Evolutionary conservation across 495 filamentous ascomycete species (phyloP).

Genomic region (Penicillium argentinense): DNA sequence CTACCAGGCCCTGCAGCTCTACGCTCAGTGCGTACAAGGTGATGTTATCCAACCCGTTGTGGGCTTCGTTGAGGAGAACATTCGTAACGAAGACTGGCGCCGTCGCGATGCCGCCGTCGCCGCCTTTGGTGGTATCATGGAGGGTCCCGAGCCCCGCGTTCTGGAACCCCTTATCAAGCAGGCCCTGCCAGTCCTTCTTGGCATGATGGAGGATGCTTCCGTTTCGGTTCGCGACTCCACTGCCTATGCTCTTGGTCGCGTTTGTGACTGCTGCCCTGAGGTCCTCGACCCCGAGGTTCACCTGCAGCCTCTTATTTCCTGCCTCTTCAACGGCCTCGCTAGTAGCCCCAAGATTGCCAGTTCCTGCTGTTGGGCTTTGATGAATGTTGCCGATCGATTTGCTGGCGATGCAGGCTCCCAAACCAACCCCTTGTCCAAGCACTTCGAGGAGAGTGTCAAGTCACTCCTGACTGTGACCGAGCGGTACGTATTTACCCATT

Average conservation of each 20-base stretch:
- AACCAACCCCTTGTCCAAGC: slow-evolving; percentile 81
- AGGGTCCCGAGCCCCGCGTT: slow-evolving; percentile 86
- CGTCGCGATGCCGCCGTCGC: slow-evolving; percentile 91
- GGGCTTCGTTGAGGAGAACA: slow-evolving; percentile 84
- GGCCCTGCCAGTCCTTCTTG: slow-evolving; percentile 82
- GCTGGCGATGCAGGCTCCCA: slow-evolving; percentile 74
- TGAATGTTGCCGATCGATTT: slow-evolving; percentile 97
- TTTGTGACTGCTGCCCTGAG: slow-evolving; percentile 86
- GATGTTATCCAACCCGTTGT: slow-evolving; percentile 82
- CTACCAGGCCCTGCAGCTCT: slow-evolving; percentile 95
- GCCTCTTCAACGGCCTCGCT: slow-evolving; percentile 86
- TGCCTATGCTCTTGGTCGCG: slow-evolving; percentile 91
- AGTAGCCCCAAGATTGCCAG: slow-evolving; percentile 95
- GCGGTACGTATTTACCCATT: slow-evolving; percentile 44
- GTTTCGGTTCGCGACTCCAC: slow-evolving; percentile 95
- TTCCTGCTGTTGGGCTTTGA: slow-evolving; percentile 98
- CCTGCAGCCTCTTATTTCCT: slow-evolving; percentile 76
- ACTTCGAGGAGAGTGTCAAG: slow-evolving; percentile 90
- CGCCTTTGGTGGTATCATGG: slow-evolving; percentile 99
- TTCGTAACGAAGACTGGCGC: slow-evolving; percentile 90
- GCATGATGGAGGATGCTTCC: slow-evolving; percentile 92
- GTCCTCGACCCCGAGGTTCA: slow-evolving; percentile 82
- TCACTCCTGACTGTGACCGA: slow-evolving; percentile 84
- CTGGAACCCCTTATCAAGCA: slow-evolving; percentile 93
- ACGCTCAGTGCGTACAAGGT: slow-evolving; percentile 82